Conservation (phyloP, 306 rosid species). For the Urtica urens region DNA sequence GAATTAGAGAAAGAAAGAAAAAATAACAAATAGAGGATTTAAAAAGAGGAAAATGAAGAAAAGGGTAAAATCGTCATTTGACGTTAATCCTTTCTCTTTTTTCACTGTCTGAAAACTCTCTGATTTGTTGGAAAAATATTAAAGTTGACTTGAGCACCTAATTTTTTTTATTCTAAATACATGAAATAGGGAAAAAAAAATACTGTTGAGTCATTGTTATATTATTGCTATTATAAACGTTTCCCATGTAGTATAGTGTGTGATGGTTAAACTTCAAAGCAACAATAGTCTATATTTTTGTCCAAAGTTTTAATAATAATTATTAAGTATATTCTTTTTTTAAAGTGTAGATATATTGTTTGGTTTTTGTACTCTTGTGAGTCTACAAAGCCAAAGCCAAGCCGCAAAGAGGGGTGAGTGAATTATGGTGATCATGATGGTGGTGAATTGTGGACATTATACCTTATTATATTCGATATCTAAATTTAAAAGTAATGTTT, state of each 20-base stretch:
- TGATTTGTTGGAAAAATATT: constrained; percentile 14
- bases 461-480: too few relatives aligned
- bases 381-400: background rate
- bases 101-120: background rate
- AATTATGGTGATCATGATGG: constrained; percentile 1
- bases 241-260: too few relatives aligned
- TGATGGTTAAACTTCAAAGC: too few relatives aligned
- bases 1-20: constrained; percentile 4
- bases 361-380: background rate
- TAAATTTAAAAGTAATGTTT: too few relatives aligned
- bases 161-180: too few relatives aligned
- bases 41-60: background rate
- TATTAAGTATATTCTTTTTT: background rate
- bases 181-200: too few relatives aligned
- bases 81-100: background rate
- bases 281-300: background rate
- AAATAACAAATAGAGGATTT: constrained; percentile 3
- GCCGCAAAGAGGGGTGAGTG: constrained; percentile 3
- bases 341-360: background rate
- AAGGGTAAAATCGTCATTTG: constrained; percentile 48
- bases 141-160: constrained; percentile 36
- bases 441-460: background rate
- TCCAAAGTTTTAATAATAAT: background rate
- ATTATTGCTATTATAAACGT: too few relatives aligned
- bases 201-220: too few relatives aligned